Evolutionary conservation across 495 filamentous ascomycete species (phyloP).

Genomic region (Penicillium herquei): DNA sequence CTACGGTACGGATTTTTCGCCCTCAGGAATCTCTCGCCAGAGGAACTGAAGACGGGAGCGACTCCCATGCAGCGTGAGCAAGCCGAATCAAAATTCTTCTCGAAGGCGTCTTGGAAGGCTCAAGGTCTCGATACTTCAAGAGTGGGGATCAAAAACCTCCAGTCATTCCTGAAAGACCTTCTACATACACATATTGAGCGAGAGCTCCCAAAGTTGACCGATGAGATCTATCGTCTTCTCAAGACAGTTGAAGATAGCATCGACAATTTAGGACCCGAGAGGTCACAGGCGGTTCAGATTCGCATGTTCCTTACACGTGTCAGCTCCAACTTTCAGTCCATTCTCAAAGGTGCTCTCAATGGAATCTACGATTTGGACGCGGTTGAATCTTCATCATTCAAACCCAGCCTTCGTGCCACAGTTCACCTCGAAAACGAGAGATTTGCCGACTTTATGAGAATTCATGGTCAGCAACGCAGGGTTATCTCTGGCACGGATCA

Average conservation of each 20-base stretch:
- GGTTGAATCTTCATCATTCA: slow-evolving; percentile 8
- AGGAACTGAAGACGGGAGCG: slow-evolving; percentile 13
- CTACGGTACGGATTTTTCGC: slow-evolving; percentile 48
- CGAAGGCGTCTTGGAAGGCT: slow-evolving; percentile 14
- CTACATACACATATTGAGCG: slow-evolving; percentile 27
- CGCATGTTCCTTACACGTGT: slow-evolving; percentile 21
- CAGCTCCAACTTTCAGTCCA: slow-evolving; percentile 12
- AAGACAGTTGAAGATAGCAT: slow-evolving; percentile 9
- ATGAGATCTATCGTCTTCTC: slow-evolving; percentile 16
- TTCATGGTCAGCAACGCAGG: slow-evolving; percentile 16
- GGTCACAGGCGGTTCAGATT: slow-evolving; percentile 14
- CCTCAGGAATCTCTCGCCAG: slow-evolving; percentile 38
- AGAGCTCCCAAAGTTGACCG: slow-evolving; percentile 24
- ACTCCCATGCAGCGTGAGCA: slow-evolving; percentile 1
- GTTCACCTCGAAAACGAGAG: slow-evolving; percentile 23
- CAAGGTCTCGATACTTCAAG: slow-evolving; percentile 18
- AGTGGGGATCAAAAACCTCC: slow-evolving; percentile 24
- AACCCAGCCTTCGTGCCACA: slow-evolving; percentile 19
- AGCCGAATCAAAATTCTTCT: slow-evolving; percentile 20
- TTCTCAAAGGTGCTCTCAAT: slow-evolving; percentile 21
- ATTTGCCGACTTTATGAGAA: slow-evolving; percentile 22
- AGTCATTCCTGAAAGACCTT: slow-evolving; percentile 21
- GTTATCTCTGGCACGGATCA: slow-evolving; percentile 1
- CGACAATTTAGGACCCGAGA: slow-evolving; percentile 12
- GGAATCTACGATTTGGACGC: slow-evolving; percentile 18